Conservation (phyloP, 2,329 filamentous ascomycete genomes). For the Epichloe festucae region DNA sequence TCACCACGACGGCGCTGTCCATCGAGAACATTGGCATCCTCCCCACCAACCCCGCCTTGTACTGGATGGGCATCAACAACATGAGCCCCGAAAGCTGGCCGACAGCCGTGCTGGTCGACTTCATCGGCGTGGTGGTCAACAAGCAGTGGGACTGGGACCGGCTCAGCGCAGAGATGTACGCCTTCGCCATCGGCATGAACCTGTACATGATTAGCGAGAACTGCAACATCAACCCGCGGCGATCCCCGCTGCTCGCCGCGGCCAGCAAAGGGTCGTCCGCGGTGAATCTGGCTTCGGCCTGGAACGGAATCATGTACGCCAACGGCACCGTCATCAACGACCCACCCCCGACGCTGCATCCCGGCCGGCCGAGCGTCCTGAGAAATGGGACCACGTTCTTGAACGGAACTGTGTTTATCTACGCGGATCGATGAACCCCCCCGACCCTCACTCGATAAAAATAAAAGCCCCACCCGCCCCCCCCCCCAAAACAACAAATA, state of each 20-base stretch:
- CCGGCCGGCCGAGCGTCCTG: slow-evolving; percentile 11
- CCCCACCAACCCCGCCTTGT: slow-evolving; percentile 21
- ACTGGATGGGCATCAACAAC: slow-evolving; percentile 18
- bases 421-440: slow-evolving; percentile 4
- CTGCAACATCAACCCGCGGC: slow-evolving; percentile 12
- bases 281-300: slow-evolving; percentile 4
- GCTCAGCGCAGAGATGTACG: slow-evolving; percentile 20
- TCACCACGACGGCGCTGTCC: slow-evolving; percentile 14
- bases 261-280: background rate
- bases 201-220: slow-evolving; percentile 22
- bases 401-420: slow-evolving; percentile 13
- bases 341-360: slow-evolving; percentile 11
- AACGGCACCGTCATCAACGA: slow-evolving; percentile 16
- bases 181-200: slow-evolving; percentile 15
- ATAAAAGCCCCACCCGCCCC: too few relatives aligned
- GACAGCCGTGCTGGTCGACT: slow-evolving; percentile 20
- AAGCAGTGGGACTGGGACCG: slow-evolving; percentile 14
- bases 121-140: slow-evolving; percentile 17
- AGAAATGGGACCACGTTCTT: slow-evolving; percentile 15
- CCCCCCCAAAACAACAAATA: too few relatives aligned
- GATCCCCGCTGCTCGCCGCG: slow-evolving; percentile 13
- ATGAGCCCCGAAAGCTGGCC: slow-evolving; percentile 18
- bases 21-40: slow-evolving; percentile 18
- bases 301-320: slow-evolving; percentile 19
- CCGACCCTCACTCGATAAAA: background rate